Evolutionary conservation across 2,329 filamentous ascomycete species (phyloP).

Genomic region (Polytolypa hystricis): DNA sequence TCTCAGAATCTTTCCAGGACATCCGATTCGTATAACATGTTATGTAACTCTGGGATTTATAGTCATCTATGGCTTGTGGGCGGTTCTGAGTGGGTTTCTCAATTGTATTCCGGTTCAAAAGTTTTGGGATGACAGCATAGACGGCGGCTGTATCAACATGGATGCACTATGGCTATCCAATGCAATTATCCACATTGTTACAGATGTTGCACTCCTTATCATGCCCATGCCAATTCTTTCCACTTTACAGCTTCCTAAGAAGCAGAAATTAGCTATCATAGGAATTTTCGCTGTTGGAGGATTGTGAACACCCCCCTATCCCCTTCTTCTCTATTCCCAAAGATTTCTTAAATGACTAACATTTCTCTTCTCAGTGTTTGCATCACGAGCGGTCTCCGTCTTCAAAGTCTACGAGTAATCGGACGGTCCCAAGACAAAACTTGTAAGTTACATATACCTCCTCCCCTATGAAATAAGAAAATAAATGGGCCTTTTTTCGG

Average conservation of each 20-base stretch:
- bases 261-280: slow-evolving; percentile 31
- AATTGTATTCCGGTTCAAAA: slow-evolving; percentile 21
- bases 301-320: slow-evolving; percentile 24
- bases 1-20: slow-evolving; percentile 23
- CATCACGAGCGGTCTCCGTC: slow-evolving; percentile 29
- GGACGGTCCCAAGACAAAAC: slow-evolving; percentile 20
- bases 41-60: slow-evolving; percentile 24
- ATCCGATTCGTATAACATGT: slow-evolving; percentile 22
- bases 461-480: neutral
- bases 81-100: slow-evolving; percentile 21
- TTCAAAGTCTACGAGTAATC: slow-evolving; percentile 20
- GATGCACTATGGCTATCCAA: slow-evolving; percentile 34
- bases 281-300: slow-evolving; percentile 32
- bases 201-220: slow-evolving; percentile 32
- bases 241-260: slow-evolving; percentile 26
- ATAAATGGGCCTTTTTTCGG: neutral
- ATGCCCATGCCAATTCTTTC: slow-evolving; percentile 35
- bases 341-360: slow-evolving; percentile 4
- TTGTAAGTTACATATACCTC: slow-evolving; percentile 13
- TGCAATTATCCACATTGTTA: slow-evolving; percentile 31
- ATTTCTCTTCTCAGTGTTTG: slow-evolving; percentile 24
- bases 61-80: slow-evolving; percentile 23
- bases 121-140: slow-evolving; percentile 19
- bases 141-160: slow-evolving; percentile 28
- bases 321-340: neutral